These are phyloP conservation scores for Exophiala spinifera DNA, from an alignment of 2,329 filamentous ascomycete species.

Conservation along the genomic window DNA sequence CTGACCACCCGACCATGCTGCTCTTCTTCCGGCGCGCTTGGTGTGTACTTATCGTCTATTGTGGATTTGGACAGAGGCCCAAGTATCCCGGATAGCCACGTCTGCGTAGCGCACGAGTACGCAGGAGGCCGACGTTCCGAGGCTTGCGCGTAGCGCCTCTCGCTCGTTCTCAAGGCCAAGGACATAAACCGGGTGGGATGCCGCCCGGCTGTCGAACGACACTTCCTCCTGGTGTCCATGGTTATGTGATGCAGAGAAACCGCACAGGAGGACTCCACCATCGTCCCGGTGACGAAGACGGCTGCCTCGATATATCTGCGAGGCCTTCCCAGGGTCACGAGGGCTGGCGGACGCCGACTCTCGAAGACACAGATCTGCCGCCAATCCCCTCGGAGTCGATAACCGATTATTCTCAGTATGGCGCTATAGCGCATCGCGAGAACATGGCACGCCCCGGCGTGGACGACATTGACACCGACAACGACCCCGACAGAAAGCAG, in stretches of 20 bases:
- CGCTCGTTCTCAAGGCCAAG: neutral
- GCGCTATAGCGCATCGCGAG: neutral
- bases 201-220: neutral
- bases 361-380: slow-evolving; percentile 41
- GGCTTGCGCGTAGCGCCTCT: neutral
- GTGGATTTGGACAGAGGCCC: neutral
- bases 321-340: slow-evolving; percentile 27
- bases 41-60: neutral
- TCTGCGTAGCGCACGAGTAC: neutral
- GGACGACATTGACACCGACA: neutral
- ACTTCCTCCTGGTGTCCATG: slow-evolving; percentile 2
- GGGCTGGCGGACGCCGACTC: slow-evolving; percentile 45
- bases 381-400: slow-evolving; percentile 1
- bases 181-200: neutral
- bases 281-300: slow-evolving; percentile 1
- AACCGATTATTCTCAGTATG: neutral
- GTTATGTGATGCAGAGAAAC: slow-evolving; percentile 8
- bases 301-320: neutral
- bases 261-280: neutral
- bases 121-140: neutral
- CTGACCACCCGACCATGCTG: neutral
- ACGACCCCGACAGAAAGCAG: slow-evolving; percentile 27
- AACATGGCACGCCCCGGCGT: neutral
- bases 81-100: neutral
- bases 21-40: no score